Conservation (phyloP, 805 yeast species). For the Yarrowia porcina region DNA sequence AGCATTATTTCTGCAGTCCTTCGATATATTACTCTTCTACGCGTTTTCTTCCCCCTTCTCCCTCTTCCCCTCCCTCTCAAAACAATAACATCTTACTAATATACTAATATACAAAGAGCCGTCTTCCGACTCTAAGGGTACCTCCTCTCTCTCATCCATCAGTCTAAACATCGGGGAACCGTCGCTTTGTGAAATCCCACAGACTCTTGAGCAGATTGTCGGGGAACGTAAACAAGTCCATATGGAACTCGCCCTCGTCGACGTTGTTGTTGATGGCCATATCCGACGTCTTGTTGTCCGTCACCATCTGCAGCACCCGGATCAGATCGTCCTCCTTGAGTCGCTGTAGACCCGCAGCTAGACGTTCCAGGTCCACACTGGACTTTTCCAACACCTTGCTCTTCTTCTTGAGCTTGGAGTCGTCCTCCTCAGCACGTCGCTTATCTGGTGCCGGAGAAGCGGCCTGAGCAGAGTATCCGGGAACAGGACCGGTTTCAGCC, state of each 20-base stretch:
- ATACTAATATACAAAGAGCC: conserved; percentile 5
- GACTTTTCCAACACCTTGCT: conserved; percentile 47
- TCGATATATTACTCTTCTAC: too few relatives aligned
- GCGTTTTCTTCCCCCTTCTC: too few relatives aligned
- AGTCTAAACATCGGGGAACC: not conserved
- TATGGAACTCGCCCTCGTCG: conserved; percentile 95
- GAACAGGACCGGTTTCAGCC: conserved; percentile 79
- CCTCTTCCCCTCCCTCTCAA: too few relatives aligned
- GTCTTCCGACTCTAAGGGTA: not conserved
- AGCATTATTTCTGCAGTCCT: too few relatives aligned
- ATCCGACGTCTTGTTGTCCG: conserved; percentile 90
- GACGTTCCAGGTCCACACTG: conserved; percentile 77
- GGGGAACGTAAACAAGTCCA: conserved; percentile 92
- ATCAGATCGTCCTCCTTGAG: conserved; percentile 88
- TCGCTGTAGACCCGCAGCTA: conserved; percentile 86
- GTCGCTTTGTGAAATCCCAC: conserved; percentile 69
- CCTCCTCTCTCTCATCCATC: not conserved
- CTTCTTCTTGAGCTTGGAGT: conserved; percentile 36
- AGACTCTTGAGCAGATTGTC: conserved; percentile 85
- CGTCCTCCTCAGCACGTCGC: conserved; percentile 40
- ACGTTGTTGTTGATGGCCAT: conserved; percentile 95
- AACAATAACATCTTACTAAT: conserved; percentile 3
- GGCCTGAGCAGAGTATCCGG: conserved; percentile 42
- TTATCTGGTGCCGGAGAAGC: conserved; percentile 35
- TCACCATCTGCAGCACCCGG: conserved; percentile 95